Percentiles rank a stretch among this genome's conserved stretches.
Evolutionary conservation across 768 basidiomycete species (phyloP).

Genomic region (Dictyophora rubrovolvata): DNA sequence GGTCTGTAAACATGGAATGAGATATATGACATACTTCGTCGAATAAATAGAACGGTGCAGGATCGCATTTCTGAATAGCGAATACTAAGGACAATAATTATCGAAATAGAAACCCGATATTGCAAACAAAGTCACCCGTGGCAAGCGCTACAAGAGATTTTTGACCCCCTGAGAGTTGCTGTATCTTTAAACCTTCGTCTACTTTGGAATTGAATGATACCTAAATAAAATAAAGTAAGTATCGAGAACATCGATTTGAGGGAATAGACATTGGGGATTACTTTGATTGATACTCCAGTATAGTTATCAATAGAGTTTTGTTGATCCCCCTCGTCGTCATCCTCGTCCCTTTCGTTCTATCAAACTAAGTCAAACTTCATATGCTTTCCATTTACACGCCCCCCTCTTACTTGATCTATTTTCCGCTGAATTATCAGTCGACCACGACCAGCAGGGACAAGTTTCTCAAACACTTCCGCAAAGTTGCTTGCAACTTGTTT

Average conservation of each 20-base stretch:
- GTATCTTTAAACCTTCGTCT: constrained; percentile 92
- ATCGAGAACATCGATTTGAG: not conserved
- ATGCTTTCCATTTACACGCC: not conserved
- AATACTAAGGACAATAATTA: constrained; percentile 50
- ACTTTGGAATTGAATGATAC: constrained; percentile 99
- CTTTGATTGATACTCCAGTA: constrained; percentile 94
- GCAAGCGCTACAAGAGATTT: constrained; percentile 95
- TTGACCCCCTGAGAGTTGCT: constrained; percentile 94
- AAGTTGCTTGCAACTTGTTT: constrained; percentile 97
- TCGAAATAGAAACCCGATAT: not conserved
- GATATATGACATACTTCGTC: constrained; percentile 57
- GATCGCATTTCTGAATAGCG: constrained; percentile 98
- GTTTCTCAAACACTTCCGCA: constrained; percentile 90
- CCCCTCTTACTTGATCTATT: constrained; percentile 63
- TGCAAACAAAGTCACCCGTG: constrained; percentile 45
- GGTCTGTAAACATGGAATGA: not conserved
- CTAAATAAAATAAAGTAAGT: constrained; percentile 28
- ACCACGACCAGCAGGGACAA: constrained; percentile 91
- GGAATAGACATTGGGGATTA: constrained; percentile 17
- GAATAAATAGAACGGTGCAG: constrained; percentile 98
- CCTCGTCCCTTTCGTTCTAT: constrained; percentile 66
- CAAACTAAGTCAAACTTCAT: not conserved
- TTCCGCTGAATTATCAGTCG: constrained; percentile 85
- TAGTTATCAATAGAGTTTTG: constrained; percentile 84
- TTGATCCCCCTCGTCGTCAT: constrained; percentile 64